Percentiles rank a stretch among this genome's conserved stretches.
Evolutionary conservation across 1,139 yeast species (phyloP).

Genomic region (Scheffersomyces quercinus): DNA sequence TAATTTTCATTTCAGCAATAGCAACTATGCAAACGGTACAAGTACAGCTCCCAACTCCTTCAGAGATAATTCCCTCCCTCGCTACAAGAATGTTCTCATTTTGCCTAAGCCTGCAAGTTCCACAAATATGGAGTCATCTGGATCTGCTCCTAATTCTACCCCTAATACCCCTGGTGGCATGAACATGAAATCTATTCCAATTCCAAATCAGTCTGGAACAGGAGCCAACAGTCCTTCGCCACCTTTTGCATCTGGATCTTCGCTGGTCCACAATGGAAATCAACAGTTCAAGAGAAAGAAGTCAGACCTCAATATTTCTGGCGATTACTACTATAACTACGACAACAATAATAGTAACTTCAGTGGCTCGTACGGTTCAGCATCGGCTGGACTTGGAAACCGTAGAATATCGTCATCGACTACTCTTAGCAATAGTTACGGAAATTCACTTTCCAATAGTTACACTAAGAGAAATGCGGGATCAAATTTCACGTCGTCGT

Average conservation of each 20-base stretch:
- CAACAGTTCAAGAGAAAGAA: constrained; percentile 46
- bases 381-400: constrained; percentile 12
- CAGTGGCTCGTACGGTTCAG: constrained; percentile 4
- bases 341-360: neutral
- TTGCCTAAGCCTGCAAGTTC: constrained; percentile 38
- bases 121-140: neutral
- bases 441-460: neutral
- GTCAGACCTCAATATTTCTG: constrained; percentile 32
- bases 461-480: constrained; percentile 15
- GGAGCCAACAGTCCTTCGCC: constrained; percentile 20
- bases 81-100: constrained; percentile 44
- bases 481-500: constrained; percentile 14
- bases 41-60: constrained; percentile 5
- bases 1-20: too few relatives aligned
- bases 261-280: constrained; percentile 15
- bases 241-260: constrained; percentile 19
- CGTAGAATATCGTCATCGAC: constrained; percentile 14
- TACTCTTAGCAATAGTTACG: constrained; percentile 9
- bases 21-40: neutral
- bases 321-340: constrained; percentile 8
- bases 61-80: constrained; percentile 9
- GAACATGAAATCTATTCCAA: constrained; percentile 26
- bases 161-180: constrained; percentile 11
- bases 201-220: constrained; percentile 15
- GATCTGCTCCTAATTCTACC: constrained; percentile 3